These are phyloP conservation scores for Naematelia encephala DNA, from an alignment of 768 basidiomycete genomes.

Conservation along the genomic window DNA sequence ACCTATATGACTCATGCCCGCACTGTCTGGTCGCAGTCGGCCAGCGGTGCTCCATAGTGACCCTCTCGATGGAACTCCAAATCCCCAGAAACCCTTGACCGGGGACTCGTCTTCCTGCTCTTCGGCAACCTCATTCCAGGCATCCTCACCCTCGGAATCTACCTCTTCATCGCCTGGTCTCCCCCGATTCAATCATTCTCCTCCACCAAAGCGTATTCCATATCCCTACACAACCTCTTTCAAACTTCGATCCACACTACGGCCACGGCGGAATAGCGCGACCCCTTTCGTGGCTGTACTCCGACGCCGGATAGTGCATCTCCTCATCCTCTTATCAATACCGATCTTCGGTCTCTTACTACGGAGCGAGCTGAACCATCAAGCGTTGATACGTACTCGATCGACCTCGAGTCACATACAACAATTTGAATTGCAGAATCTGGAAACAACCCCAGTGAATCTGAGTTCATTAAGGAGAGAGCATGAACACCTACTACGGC, in stretches of 20 bases:
- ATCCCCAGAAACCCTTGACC: no score
- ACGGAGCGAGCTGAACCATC: neutral
- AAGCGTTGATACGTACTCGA: neutral
- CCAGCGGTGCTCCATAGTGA: neutral
- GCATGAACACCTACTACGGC: neutral
- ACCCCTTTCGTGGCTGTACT: neutral
- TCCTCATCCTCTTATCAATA: neutral
- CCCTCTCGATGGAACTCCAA: neutral
- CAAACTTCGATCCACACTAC: constrained; percentile 1
- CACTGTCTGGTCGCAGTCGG: neutral
- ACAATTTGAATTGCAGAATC: neutral
- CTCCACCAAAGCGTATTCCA: neutral
- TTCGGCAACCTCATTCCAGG: neutral
- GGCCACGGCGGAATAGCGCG: neutral
- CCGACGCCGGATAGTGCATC: neutral
- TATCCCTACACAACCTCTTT: constrained; percentile 1
- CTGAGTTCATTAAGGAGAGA: neutral
- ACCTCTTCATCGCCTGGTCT: neutral
- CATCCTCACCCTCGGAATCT: neutral
- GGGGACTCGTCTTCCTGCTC: neutral
- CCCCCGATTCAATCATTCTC: neutral
- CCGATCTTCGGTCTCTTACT: neutral
- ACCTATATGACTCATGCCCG: neutral
- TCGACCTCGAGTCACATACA: neutral
- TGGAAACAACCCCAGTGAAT: neutral